Evolutionary conservation across 106 monocot species (phyloP).

Genomic region (Dioscorea zingiberensis): DNA sequence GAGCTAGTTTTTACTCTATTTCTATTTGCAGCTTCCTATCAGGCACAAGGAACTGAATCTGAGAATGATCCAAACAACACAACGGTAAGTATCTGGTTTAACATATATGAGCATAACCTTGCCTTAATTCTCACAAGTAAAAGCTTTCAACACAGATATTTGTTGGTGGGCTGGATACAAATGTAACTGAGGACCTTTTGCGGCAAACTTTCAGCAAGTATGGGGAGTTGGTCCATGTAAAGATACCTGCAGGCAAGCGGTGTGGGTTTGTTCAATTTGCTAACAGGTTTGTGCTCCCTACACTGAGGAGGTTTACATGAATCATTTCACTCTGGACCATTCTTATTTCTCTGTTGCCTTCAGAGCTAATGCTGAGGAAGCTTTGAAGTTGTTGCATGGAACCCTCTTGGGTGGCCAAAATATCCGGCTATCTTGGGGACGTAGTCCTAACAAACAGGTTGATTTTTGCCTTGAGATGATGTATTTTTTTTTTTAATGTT

Average conservation of each 20-base stretch:
- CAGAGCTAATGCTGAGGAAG: conserved; percentile 36
- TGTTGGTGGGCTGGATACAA: conserved; percentile 38
- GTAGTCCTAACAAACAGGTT: conserved; percentile 44
- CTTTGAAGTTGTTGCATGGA: conserved; percentile 31
- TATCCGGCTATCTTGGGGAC: conserved; percentile 43
- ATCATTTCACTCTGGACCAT: neutral
- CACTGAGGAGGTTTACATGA: neutral
- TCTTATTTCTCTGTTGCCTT: neutral
- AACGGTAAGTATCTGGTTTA: conserved; percentile 18
- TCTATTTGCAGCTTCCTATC: conserved; percentile 55
- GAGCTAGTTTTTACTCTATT: neutral
- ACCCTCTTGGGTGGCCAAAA: conserved; percentile 31
- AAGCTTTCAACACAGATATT: conserved; percentile 14
- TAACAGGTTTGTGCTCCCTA: conserved; percentile 12
- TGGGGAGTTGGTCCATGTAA: conserved; percentile 33
- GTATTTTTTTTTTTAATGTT: neutral
- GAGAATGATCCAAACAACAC: conserved; percentile 30
- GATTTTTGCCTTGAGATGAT: neutral
- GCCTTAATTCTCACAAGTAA: neutral
- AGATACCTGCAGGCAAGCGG: conserved; percentile 39
- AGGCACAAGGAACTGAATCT: conserved; percentile 46
- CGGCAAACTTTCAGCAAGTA: conserved; percentile 27
- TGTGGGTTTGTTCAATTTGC: conserved; percentile 47
- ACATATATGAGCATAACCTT: neutral
- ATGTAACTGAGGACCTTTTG: conserved; percentile 27